Conservation (phyloP, 2,329 filamentous ascomycete genomes). For the Apiospora pterosperma region DNA sequence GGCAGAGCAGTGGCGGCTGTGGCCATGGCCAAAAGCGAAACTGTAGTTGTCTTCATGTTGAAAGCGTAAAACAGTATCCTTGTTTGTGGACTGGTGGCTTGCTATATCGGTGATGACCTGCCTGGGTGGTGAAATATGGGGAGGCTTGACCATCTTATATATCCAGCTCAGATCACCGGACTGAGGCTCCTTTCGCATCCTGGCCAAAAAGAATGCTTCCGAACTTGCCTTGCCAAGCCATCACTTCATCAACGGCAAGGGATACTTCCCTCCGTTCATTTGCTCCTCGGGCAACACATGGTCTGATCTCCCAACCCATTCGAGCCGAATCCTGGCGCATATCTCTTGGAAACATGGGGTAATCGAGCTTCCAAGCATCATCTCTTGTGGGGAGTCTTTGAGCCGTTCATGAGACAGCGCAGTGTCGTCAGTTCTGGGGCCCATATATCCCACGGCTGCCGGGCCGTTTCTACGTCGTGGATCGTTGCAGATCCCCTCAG, state of each 20-base stretch:
- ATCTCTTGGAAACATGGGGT: neutral
- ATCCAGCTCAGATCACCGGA: neutral
- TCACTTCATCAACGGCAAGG: neutral
- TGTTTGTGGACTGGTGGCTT: neutral
- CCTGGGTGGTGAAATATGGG: neutral
- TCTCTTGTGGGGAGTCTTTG: neutral
- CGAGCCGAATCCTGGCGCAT: neutral
- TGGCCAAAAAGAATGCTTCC: neutral
- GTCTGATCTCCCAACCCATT: neutral
- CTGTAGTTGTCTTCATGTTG: constrained; percentile 8
- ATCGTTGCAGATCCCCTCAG: neutral
- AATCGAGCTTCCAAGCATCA: neutral
- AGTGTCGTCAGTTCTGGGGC: neutral
- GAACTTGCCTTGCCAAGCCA: neutral
- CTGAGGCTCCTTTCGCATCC: neutral
- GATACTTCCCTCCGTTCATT: neutral
- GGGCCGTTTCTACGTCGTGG: neutral
- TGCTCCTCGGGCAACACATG: neutral
- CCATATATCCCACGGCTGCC: neutral
- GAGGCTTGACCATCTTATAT: neutral
- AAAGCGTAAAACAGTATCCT: neutral
- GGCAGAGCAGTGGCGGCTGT: constrained; percentile 41
- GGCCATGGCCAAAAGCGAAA: constrained; percentile 31
- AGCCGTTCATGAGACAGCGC: too few relatives aligned
- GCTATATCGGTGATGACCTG: neutral